phyloP scores from a whole-genome alignment of 108 stramenopile species.

The Skeletonema costatum region DNA sequence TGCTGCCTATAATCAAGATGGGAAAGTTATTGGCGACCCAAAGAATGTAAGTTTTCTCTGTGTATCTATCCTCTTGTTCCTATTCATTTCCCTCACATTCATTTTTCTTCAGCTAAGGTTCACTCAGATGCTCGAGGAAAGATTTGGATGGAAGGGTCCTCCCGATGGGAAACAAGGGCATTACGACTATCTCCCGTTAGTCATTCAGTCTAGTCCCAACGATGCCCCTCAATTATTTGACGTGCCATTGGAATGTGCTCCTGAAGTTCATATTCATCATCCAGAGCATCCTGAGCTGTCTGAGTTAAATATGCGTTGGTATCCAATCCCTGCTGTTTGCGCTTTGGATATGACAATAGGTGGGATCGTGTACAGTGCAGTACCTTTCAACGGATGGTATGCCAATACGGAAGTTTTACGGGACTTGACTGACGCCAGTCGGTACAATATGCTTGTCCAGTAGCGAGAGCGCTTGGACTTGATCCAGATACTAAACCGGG shows the following conservation, averaged over 20 bases:
- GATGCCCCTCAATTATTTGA: conserved; percentile 15
- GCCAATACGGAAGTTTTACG: conserved; percentile 31
- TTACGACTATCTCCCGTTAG: conserved; percentile 13
- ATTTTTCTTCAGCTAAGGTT: conserved; percentile 7
- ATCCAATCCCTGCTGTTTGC: conserved; percentile 22
- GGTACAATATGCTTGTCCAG: conserved; percentile 23
- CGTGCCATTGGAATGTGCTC: conserved; percentile 20
- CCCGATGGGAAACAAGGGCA: not conserved
- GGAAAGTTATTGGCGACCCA: conserved; percentile 25
- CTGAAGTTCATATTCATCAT: conserved; percentile 18
- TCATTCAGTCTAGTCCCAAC: conserved; percentile 1
- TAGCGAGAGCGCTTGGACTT: conserved; percentile 19
- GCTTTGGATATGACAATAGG: conserved; percentile 29
- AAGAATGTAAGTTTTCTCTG: conserved; percentile 11
- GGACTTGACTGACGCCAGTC: conserved; percentile 29
- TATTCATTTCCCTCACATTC: not conserved
- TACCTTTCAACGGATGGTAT: conserved; percentile 55
- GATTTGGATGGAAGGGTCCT: conserved; percentile 23
- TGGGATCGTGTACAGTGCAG: conserved; percentile 33
- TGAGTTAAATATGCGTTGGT: conserved; percentile 5
- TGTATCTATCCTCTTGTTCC: not conserved
- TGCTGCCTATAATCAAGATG: conserved; percentile 32
- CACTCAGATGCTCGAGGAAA: conserved; percentile 16
- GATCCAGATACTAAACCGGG: conserved; percentile 4
- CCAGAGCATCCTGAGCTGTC: conserved; percentile 14